These are phyloP conservation scores for Volvariella surrecta DNA, from an alignment of 1,284 basidiomycete genomes.

Conservation along the genomic window DNA sequence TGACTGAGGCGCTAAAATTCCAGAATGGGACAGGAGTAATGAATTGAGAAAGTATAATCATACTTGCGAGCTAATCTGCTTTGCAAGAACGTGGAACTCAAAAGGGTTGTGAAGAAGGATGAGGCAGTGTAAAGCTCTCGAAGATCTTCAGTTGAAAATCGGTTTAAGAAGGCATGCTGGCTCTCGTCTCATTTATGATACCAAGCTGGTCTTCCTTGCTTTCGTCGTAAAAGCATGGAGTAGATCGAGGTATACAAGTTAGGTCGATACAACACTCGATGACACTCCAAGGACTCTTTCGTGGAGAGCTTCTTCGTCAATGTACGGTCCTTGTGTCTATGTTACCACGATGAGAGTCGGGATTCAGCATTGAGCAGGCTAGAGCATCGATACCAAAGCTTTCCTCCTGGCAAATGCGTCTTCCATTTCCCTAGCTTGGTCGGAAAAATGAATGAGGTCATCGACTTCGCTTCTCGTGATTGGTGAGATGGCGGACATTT, in stretches of 20 bases:
- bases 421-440: too few species aligned
- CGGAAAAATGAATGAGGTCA: too few species aligned
- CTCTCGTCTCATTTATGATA: not conserved
- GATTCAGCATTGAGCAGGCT: too few species aligned
- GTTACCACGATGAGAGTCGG: too few species aligned
- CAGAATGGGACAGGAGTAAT: too few species aligned
- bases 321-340: too few species aligned
- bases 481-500: too few species aligned
- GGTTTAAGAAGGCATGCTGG: not conserved
- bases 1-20: too few species aligned
- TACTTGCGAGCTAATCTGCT: not conserved
- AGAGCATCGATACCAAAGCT: too few species aligned
- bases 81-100: not conserved
- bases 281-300: slow-evolving; percentile 11
- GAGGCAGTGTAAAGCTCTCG: slow-evolving; percentile 1
- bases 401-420: too few species aligned
- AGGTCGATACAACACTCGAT: slow-evolving; percentile 10
- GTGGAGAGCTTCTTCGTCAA: not conserved
- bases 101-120: not conserved
- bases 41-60: too few species aligned
- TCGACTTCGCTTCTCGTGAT: too few species aligned
- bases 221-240: not conserved
- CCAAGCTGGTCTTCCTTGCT: not conserved
- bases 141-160: not conserved
- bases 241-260: slow-evolving; percentile 10